Percentiles rank a stretch among this genome's conserved stretches.
phyloP scores from a whole-genome alignment of 2,329 filamentous ascomycete genomes.

The Xylogone sp. region DNA sequence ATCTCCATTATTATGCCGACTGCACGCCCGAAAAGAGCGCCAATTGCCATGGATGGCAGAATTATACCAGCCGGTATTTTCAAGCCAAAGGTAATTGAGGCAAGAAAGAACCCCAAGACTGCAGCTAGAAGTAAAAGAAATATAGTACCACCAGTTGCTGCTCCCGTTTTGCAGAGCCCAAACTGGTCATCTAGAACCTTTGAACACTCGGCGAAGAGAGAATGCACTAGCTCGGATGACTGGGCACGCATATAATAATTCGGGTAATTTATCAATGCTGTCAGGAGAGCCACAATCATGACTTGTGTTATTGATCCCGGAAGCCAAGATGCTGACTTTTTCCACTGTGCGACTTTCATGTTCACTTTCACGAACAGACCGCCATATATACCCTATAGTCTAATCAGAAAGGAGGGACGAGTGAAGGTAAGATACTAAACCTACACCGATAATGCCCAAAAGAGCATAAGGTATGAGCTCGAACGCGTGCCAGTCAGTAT shows the following conservation, averaged over 20 bases:
- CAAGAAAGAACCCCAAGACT: slow-evolving; percentile 77
- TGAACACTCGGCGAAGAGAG: slow-evolving; percentile 87
- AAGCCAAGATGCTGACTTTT: slow-evolving; percentile 61
- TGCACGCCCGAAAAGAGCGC: slow-evolving; percentile 83
- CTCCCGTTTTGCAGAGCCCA: slow-evolving; percentile 83
- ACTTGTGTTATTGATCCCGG: slow-evolving; percentile 78
- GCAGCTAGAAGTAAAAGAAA: slow-evolving; percentile 79
- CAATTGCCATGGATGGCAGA: slow-evolving; percentile 92
- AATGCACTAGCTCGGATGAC: slow-evolving; percentile 84
- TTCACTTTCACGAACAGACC: slow-evolving; percentile 94
- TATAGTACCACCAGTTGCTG: slow-evolving; percentile 77
- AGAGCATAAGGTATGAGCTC: slow-evolving; percentile 85
- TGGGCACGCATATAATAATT: slow-evolving; percentile 96
- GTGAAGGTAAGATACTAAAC: slow-evolving; percentile 16
- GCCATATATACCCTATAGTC: slow-evolving; percentile 75
- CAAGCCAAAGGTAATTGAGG: slow-evolving; percentile 86
- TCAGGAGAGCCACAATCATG: slow-evolving; percentile 71
- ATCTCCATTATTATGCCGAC: slow-evolving; percentile 87
- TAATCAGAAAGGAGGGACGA: background rate
- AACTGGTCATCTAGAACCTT: slow-evolving; percentile 80
- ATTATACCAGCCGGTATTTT: slow-evolving; percentile 95
- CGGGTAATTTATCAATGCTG: slow-evolving; percentile 88
- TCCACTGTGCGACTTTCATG: slow-evolving; percentile 80
- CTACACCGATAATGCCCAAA: slow-evolving; percentile 75
- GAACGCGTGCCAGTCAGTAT: slow-evolving; percentile 87